phyloP scores from a whole-genome alignment of 805 yeast genomes.

The Dipodascus geniculatus region DNA sequence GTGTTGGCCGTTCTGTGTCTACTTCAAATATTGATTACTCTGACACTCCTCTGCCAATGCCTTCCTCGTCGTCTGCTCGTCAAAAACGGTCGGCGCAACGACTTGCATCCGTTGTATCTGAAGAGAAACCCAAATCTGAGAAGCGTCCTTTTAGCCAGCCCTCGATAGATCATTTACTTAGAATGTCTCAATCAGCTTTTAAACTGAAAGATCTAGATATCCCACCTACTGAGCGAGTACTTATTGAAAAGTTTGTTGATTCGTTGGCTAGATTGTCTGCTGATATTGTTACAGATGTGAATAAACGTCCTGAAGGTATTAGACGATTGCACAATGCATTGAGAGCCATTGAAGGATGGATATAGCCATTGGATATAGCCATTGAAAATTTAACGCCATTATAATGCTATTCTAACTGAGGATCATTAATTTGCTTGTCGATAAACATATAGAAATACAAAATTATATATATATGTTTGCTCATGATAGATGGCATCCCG shows the following conservation, averaged over 20 bases:
- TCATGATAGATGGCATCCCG: too few relatives aligned
- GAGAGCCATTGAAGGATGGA: constrained; percentile 76
- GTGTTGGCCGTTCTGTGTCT: background rate
- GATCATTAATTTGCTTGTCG: too few relatives aligned
- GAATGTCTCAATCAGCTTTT: constrained; percentile 16
- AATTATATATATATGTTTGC: too few relatives aligned
- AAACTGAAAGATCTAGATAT: constrained; percentile 66
- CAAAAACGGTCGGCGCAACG: background rate
- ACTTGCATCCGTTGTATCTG: background rate
- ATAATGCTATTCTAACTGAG: too few relatives aligned
- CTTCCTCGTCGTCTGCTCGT: background rate
- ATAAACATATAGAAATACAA: too few relatives aligned
- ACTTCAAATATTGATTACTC: background rate
- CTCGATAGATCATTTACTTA: constrained; percentile 18
- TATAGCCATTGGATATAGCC: constrained; percentile 17
- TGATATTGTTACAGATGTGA: constrained; percentile 81
- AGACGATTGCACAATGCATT: constrained; percentile 71
- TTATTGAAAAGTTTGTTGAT: constrained; percentile 78
- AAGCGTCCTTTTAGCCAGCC: constrained; percentile 13
- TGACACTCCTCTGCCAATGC: background rate
- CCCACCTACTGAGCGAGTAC: constrained; percentile 62
- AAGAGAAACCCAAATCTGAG: background rate
- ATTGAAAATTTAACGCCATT: too few relatives aligned
- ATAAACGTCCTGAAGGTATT: constrained; percentile 69
- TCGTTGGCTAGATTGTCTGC: constrained; percentile 76